phyloP scores from a whole-genome alignment of 305 asterid genomes.

The Euphrasia arctica region DNA sequence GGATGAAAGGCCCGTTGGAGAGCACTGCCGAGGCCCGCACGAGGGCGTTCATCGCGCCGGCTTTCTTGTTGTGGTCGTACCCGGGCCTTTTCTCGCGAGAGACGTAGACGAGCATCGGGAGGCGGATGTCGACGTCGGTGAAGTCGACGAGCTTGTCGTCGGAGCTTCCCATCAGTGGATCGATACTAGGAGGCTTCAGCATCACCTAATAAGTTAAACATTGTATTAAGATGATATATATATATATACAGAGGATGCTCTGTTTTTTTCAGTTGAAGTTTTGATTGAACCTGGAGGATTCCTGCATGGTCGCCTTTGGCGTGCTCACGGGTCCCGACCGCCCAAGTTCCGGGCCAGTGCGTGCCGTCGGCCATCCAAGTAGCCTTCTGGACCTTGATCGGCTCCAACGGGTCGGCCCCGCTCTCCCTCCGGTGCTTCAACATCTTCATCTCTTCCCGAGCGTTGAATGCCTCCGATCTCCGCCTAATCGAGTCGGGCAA shows the following conservation, averaged over 20 bases:
- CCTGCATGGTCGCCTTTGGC: constrained; percentile 7
- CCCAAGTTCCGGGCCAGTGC: constrained; percentile 4
- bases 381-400: constrained; percentile 7
- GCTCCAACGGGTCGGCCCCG: constrained; percentile 4
- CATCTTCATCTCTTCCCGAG: constrained; percentile 3
- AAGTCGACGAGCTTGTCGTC: not conserved
- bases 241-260: not conserved
- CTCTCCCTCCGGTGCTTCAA: not conserved
- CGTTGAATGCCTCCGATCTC: constrained; percentile 3
- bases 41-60: constrained; percentile 4
- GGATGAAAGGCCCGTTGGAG: not conserved
- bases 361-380: constrained; percentile 9
- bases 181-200: constrained; percentile 5
- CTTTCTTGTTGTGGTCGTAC: constrained; percentile 8
- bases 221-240: not conserved
- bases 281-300: not conserved
- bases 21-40: not conserved
- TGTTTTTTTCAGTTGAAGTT: not conserved
- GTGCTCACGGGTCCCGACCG: not conserved
- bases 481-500: constrained; percentile 4
- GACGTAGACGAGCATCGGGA: constrained; percentile 2
- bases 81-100: constrained; percentile 5
- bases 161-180: constrained; percentile 3
- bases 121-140: not conserved
- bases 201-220: not conserved